These are phyloP conservation scores for Heritiera littoralis DNA, from an alignment of 345 rosid species.

Conservation along the genomic window DNA sequence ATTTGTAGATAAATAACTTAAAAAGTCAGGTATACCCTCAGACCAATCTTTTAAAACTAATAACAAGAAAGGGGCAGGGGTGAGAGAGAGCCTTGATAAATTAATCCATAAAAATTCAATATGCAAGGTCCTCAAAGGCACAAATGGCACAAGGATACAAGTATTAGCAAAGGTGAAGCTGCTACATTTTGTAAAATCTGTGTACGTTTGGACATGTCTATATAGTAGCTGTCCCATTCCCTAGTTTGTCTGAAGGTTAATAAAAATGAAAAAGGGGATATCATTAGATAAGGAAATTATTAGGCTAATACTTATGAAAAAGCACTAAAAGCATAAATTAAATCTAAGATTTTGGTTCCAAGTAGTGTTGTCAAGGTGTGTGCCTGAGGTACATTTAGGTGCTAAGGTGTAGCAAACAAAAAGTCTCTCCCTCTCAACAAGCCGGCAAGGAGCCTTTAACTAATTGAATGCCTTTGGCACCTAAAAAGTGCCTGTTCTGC, in stretches of 20 bases:
- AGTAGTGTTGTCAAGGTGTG: no score
- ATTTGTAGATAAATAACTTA: neutral
- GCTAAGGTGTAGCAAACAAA: neutral
- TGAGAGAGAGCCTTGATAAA: slow-evolving; percentile 1
- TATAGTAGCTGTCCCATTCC: neutral
- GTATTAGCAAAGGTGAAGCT: neutral
- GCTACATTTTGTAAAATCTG: neutral
- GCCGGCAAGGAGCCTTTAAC: neutral
- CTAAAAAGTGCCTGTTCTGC: neutral
- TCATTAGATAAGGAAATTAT: neutral
- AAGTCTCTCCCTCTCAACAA: neutral
- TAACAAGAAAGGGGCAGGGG: neutral
- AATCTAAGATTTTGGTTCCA: no score
- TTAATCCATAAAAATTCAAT: neutral
- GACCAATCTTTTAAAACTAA: neutral
- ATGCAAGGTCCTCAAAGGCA: neutral
- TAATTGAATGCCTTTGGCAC: neutral
- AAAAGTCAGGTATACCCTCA: neutral
- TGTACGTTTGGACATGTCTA: neutral
- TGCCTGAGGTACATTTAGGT: neutral
- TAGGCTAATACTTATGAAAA: no score
- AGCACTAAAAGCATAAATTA: no score
- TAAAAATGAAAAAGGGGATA: neutral
- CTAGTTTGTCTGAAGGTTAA: slow-evolving; percentile 3
- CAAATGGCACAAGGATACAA: neutral